These are phyloP conservation scores for Ophidiomyces ophidiicola DNA, from an alignment of 2,329 filamentous ascomycete species.

Conservation along the genomic window DNA sequence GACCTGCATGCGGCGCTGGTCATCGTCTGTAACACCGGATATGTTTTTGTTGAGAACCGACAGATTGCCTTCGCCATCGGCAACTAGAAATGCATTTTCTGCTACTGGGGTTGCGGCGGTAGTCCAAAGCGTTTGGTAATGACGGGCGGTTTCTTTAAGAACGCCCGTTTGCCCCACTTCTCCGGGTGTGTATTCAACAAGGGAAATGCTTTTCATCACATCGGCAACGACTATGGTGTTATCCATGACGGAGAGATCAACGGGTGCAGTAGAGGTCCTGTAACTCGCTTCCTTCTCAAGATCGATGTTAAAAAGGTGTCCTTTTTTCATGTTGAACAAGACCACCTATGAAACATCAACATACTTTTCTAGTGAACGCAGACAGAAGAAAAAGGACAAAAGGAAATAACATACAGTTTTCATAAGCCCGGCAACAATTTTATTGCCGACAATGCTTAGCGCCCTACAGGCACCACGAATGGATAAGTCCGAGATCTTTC, in stretches of 20 bases:
- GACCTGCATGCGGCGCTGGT: slow-evolving; percentile 56
- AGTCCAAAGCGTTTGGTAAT: slow-evolving; percentile 70
- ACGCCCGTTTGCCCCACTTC: slow-evolving; percentile 46
- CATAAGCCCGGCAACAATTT: slow-evolving; percentile 74
- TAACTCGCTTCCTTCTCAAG: slow-evolving; percentile 64
- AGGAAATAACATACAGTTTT: slow-evolving; percentile 54
- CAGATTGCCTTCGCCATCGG: slow-evolving; percentile 79
- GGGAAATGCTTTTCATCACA: slow-evolving; percentile 79
- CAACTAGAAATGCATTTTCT: slow-evolving; percentile 63
- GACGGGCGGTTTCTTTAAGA: slow-evolving; percentile 62
- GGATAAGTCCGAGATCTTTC: slow-evolving; percentile 54
- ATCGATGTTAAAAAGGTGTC: slow-evolving; percentile 29
- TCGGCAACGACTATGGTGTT: slow-evolving; percentile 75
- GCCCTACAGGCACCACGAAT: slow-evolving; percentile 73
- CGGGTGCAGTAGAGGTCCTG: slow-evolving; percentile 69
- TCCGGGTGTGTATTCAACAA: slow-evolving; percentile 58
- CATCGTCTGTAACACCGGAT: slow-evolving; percentile 60
- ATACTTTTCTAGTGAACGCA: too few species aligned
- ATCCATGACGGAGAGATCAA: slow-evolving; percentile 63
- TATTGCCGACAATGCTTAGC: slow-evolving; percentile 59
- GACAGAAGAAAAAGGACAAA: too few species aligned
- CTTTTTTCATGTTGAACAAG: slow-evolving; percentile 41
- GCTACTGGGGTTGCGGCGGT: slow-evolving; percentile 65
- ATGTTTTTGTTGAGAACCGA: slow-evolving; percentile 64
- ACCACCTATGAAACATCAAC: slow-evolving; percentile 37